A percentile compares a stretch with the other conserved stretches of the same genome.
These are phyloP conservation scores for Rhizopus sp. DNA, from an alignment of 371 early-diverging fungal genomes.

Conservation along the genomic window DNA sequence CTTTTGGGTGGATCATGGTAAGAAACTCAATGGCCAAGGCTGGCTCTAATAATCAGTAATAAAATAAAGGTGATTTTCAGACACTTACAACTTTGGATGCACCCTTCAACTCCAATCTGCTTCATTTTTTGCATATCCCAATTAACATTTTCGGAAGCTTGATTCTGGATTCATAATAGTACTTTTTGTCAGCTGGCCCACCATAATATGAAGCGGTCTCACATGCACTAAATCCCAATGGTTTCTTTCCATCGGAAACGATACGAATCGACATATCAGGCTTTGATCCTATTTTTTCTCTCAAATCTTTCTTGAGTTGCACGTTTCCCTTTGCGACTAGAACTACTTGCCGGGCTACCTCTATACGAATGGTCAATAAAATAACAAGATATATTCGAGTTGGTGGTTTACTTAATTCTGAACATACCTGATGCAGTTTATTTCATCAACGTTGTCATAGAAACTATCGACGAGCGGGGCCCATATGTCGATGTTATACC, in stretches of 20 bases:
- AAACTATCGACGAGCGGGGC: constrained; percentile 8
- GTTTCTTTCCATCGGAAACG: constrained; percentile 8
- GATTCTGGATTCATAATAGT: constrained; percentile 7
- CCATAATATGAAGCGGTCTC: constrained; percentile 8
- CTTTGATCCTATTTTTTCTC: constrained; percentile 8
- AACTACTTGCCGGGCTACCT: constrained; percentile 4
- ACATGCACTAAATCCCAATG: constrained; percentile 12
- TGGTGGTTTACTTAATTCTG: constrained; percentile 5
- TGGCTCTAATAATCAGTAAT: constrained; percentile 2
- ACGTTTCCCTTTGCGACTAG: constrained; percentile 8
- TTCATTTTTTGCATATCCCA: constrained; percentile 10
- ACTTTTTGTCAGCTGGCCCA: constrained; percentile 7
- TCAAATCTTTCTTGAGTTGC: constrained; percentile 1
- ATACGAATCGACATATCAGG: constrained; percentile 17
- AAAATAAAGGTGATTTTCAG: neutral
- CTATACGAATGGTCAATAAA: constrained; percentile 8
- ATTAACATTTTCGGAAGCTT: constrained; percentile 15
- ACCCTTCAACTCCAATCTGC: constrained; percentile 5
- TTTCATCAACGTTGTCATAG: constrained; percentile 7
- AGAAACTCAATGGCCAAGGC: constrained; percentile 11
- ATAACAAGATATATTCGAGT: constrained; percentile 2
- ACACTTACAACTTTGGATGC: constrained; percentile 9
- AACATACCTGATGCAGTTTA: constrained; percentile 7
- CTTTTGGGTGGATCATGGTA: constrained; percentile 1
- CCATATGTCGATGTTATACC: constrained; percentile 8